Base-by-base conservation (phyloP, 1,284 basidiomycete genomes). In the Fomitopsis pinicola region DNA sequence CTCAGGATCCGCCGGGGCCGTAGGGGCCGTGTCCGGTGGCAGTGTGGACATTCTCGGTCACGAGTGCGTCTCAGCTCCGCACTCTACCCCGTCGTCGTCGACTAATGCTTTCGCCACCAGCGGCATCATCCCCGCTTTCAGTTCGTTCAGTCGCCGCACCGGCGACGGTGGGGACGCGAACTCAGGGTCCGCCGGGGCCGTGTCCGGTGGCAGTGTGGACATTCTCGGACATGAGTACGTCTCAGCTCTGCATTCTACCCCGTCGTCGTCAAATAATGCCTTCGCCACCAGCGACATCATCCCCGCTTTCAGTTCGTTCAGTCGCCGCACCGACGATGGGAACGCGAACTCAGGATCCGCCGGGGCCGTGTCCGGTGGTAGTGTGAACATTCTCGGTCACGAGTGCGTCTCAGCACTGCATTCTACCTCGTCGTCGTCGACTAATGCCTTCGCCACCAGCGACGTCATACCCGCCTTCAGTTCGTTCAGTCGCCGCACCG, bases 111-210 rank as follows among this genome's bases (percentile, higher is more conserved):
- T 50, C 28, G 22, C 30, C 1, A 10, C 9, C 48, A 50, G 48
- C 15, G 28, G 6, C 48, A 2, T 50, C 3, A n/a, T 6, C 1
- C 10, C 35, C 35, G 35, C 6, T 12, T 15, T 42, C 46, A 30
- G 26, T 22, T 28, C 40, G n/a, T 59, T 59, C 42, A 46, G 33
- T 19, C 69, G 67, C 62, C 69, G 71, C n/a, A 63, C 67, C 14
- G 59, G 60, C 35, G 69, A 72, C 63, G 62, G 71, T 22, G 72
- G 73, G 3, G 71, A 72, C 59, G 72, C 71, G 1, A 62, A 69
- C 57, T 33, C 30, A 8, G 30, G 30, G 0, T 33, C 30, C 8
- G 30, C 30, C 5, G 30, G 30, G 0, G 30, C 4, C 30, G 30
- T 8, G 4, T 8, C 30, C 8, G 30, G 30, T 8, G 30, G 30